Conservation (phyloP, 2,329 filamentous ascomycete genomes). For the Leptographium lundbergii region DNA sequence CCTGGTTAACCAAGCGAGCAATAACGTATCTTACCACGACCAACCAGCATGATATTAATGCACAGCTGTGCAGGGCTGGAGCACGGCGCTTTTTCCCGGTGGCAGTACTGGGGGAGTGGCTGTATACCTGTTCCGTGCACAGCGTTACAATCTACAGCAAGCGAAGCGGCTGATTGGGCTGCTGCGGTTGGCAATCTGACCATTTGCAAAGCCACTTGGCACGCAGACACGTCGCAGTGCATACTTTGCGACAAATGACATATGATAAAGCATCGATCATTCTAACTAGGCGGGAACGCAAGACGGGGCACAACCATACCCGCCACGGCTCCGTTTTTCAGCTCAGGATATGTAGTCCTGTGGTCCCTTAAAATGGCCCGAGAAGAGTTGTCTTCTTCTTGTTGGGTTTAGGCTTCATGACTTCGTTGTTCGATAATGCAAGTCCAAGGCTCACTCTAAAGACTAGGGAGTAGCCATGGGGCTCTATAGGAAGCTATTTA, state of each 20-base stretch:
- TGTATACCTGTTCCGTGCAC: not conserved
- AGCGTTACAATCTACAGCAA: not conserved
- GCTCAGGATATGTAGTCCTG: not conserved
- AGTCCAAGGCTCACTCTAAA: not conserved
- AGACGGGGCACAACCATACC: not conserved
- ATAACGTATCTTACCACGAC: not conserved
- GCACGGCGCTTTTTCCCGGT: too few species aligned
- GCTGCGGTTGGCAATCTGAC: not conserved
- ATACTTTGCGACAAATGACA: not conserved
- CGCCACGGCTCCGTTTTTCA: not conserved
- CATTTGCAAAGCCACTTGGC: not conserved
- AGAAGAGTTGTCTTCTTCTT: not conserved
- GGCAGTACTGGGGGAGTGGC: not conserved
- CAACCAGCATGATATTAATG: not conserved
- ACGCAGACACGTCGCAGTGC: not conserved
- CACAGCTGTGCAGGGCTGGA: too few species aligned
- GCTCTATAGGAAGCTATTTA: not conserved
- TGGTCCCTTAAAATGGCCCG: not conserved
- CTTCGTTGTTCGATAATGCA: not conserved
- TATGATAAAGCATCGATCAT: not conserved
- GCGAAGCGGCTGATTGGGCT: not conserved
- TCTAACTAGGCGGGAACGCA: not conserved
- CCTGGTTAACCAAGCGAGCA: too few species aligned
- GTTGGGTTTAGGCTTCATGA: not conserved
- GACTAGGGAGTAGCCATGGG: not conserved